These are phyloP conservation scores for Leishmania martiniquensis DNA, from an alignment of 208 protist genomes.

Conservation along the genomic window DNA sequence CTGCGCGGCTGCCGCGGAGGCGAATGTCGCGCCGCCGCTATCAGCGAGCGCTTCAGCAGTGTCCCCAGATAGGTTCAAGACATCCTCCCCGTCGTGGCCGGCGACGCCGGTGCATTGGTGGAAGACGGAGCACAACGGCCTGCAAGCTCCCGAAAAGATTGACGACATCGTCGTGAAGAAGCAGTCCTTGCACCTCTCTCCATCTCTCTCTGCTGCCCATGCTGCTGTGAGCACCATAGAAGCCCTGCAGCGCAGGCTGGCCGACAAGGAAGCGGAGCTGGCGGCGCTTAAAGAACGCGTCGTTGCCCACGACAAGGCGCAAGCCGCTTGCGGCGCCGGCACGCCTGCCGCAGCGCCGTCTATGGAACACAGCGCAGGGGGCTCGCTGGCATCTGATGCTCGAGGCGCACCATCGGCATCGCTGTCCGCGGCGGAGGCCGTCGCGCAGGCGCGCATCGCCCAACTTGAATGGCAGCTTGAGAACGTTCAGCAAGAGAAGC, in stretches of 20 bases:
- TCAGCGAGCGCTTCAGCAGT: background rate
- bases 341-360: background rate
- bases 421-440: background rate
- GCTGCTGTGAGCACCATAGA: constrained; percentile 14
- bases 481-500: constrained; percentile 30
- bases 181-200: background rate
- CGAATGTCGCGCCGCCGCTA: background rate
- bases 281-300: constrained; percentile 1
- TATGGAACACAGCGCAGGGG: background rate
- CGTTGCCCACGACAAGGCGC: background rate
- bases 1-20: constrained; percentile 11
- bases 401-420: background rate
- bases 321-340: background rate
- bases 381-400: background rate
- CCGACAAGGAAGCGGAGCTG: constrained; percentile 29
- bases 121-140: background rate
- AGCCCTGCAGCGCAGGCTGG: constrained; percentile 17
- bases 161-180: background rate
- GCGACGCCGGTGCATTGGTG: constrained; percentile 32
- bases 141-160: background rate
- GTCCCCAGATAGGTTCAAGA: background rate
- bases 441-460: constrained; percentile 14
- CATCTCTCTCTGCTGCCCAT: constrained; percentile 13
- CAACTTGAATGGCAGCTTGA: constrained; percentile 47
- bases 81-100: constrained; percentile 25